Evolutionary conservation across 306 rosid species (phyloP).

Genomic region (Prunus mongolica): DNA sequence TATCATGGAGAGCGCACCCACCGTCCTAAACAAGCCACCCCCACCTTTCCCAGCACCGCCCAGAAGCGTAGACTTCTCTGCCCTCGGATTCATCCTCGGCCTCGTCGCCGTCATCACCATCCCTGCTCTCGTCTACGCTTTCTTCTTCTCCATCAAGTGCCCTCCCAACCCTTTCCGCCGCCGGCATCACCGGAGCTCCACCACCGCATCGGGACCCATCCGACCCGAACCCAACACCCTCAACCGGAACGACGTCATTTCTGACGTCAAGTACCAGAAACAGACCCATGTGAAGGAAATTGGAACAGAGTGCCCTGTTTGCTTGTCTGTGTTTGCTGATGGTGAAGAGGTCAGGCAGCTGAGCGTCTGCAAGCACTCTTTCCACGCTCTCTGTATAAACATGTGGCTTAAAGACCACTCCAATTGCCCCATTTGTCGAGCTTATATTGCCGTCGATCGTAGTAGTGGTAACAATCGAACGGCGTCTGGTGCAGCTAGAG

Average conservation of each 20-base stretch:
- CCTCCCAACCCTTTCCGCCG: constrained; percentile 37
- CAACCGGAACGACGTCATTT: constrained; percentile 1
- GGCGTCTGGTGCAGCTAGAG: constrained; percentile 19
- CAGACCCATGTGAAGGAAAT: constrained; percentile 41
- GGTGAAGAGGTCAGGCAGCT: constrained; percentile 67
- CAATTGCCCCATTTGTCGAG: constrained; percentile 78
- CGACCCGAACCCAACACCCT: neutral
- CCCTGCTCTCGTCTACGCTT: constrained; percentile 67
- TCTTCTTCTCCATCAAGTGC: constrained; percentile 65
- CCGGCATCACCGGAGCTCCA: constrained; percentile 16
- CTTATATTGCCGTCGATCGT: constrained; percentile 33
- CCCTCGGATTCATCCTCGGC: constrained; percentile 74
- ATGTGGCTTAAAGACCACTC: constrained; percentile 60
- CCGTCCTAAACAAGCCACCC: constrained; percentile 26
- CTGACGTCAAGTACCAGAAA: constrained; percentile 38
- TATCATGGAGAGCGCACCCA: constrained; percentile 43
- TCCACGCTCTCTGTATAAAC: constrained; percentile 60
- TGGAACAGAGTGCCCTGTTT: constrained; percentile 76
- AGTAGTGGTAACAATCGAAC: neutral
- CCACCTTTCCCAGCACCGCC: constrained; percentile 37
- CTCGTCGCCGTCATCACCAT: constrained; percentile 65
- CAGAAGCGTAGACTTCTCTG: constrained; percentile 61
- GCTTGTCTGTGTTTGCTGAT: constrained; percentile 54
- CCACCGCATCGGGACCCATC: constrained; percentile 17
- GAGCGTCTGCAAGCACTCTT: constrained; percentile 63